Conservation (phyloP, 1,284 basidiomycete genomes). For the Trametes polyzona region DNA sequence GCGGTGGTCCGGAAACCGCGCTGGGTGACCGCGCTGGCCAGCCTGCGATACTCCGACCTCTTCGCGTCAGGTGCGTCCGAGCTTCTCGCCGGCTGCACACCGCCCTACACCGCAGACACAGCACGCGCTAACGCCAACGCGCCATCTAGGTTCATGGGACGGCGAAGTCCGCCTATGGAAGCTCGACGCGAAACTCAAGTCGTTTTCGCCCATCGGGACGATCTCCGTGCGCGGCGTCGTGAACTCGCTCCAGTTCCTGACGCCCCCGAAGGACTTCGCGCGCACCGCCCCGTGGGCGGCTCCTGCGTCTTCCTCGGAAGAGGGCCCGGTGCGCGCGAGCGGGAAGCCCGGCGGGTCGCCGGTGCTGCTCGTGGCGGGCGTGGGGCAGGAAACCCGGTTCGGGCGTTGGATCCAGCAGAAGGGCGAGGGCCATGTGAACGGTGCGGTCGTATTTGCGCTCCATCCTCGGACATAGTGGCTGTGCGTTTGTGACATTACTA, state of each 20-base stretch:
- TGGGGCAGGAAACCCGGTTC: constrained; percentile 87
- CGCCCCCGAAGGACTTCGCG: constrained; percentile 57
- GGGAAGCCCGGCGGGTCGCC: constrained; percentile 34
- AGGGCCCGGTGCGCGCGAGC: background rate
- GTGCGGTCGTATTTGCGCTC: constrained; percentile 66
- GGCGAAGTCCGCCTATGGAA: constrained; percentile 90
- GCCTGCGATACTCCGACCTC: constrained; percentile 87
- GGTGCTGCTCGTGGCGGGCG: constrained; percentile 75
- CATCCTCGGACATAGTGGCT: constrained; percentile 42
- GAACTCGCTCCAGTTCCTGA: constrained; percentile 87
- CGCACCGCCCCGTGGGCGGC: constrained; percentile 48
- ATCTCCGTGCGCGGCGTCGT: constrained; percentile 79
- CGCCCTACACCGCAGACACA: too few relatives aligned
- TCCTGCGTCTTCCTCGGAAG: constrained; percentile 7
- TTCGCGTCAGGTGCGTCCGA: constrained; percentile 79
- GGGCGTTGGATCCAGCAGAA: constrained; percentile 88
- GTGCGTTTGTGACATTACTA: constrained; percentile 10
- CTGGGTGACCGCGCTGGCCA: constrained; percentile 88
- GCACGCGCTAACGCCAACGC: constrained; percentile 13
- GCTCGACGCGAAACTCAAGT: constrained; percentile 75
- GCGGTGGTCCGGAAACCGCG: constrained; percentile 71
- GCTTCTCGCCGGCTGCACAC: background rate
- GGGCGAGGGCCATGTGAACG: constrained; percentile 72
- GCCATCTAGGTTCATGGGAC: constrained; percentile 84
- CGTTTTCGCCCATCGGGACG: constrained; percentile 70